These are phyloP conservation scores for Schwanniomyces sp. DNA, from an alignment of 805 yeast species.

Conservation along the genomic window DNA sequence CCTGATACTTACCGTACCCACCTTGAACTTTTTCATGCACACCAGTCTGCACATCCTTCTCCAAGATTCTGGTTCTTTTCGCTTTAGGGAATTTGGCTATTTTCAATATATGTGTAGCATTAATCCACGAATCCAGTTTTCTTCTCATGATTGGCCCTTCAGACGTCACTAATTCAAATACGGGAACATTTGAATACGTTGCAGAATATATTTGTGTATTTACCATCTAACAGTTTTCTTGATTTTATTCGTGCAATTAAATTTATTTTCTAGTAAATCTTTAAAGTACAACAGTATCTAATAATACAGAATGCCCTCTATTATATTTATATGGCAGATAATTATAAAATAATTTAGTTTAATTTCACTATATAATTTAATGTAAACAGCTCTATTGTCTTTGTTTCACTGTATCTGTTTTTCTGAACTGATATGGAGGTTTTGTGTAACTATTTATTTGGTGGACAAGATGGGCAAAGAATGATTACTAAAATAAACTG, in stretches of 20 bases:
- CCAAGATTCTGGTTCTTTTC: slow-evolving; percentile 60
- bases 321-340: not conserved
- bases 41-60: slow-evolving; percentile 63
- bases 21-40: slow-evolving; percentile 71
- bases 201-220: slow-evolving; percentile 59
- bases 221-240: slow-evolving; percentile 3
- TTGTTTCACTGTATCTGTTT: not conserved
- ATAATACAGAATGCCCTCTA: not conserved
- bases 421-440: not conserved
- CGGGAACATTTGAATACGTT: slow-evolving; percentile 75
- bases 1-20: slow-evolving; percentile 68
- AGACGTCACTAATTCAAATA: slow-evolving; percentile 61
- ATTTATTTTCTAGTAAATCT: not conserved
- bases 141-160: slow-evolving; percentile 75
- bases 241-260: not conserved
- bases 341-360: not conserved
- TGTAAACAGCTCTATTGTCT: not conserved
- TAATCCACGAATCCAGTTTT: slow-evolving; percentile 60
- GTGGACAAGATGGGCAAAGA: not conserved
- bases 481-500: not conserved
- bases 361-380: not conserved
- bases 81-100: slow-evolving; percentile 69
- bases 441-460: not conserved
- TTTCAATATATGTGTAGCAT: slow-evolving; percentile 71
- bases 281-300: not conserved